Base-by-base conservation (phyloP, 176 grass and related monocot species). In the Raddia guianensis region DNA sequence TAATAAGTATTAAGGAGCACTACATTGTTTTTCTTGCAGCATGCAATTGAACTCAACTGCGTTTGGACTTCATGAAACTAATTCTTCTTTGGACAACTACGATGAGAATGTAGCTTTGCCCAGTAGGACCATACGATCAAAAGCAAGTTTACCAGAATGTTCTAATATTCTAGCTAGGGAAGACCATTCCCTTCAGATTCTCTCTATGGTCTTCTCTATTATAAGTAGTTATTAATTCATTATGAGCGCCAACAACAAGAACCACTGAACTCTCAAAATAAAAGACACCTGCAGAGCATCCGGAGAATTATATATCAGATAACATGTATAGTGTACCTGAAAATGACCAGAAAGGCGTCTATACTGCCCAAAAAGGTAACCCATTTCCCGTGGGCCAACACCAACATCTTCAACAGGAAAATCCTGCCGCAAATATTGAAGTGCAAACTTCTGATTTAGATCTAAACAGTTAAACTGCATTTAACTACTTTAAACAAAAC, bases 341-440 rank as follows among this genome's bases (percentile, higher is more conserved):
- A 99, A 99, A 87, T 99, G 97, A 68, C 97, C 97, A 83, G 85
- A 86, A 86, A 99, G 90, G 14, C 97, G 92, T 72, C 83, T 95
- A 68, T 99, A 99, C 73, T 99, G 97, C 57, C 97, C 97, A 87
- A 99, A 99, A 62, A 99, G 92, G 76, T 90, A 99, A 76, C 90
- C 97, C 93, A 95, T 95, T 93, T 99, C 97, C 63, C 86, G 93
- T 71, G 93, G 93, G 79, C 97, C 90, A 68, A 99, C 93, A 91
- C 97, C 97, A 78, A 99, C 66, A 61, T 99, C 92, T 89, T 99
- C 96, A 80, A 88, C 40, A 78, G 96, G 96, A 69, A 99, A 89
- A 89, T 99, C 96, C 96, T 99, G 87, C 20, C 71, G 2, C 16
- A 87, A 74, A 73, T 18, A 67, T 40, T 33, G 48, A 84, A 74